Evolutionary conservation across 805 yeast species (phyloP), one percentile per base, ranked within the genome.

Genomic region (Saturnispora zaruensis): DNA sequence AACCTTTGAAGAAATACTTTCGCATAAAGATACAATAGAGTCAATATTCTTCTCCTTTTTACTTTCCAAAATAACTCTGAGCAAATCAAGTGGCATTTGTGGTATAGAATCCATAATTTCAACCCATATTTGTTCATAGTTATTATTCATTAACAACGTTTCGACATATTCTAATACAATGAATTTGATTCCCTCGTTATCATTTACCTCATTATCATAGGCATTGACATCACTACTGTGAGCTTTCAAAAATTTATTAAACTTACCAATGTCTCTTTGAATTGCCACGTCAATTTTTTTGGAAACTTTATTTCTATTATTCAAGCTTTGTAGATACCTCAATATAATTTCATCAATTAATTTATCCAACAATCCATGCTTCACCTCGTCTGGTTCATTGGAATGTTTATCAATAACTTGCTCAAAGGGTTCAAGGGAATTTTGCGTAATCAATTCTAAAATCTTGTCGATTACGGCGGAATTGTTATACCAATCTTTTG

Each of bases 61-160:
- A 75, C 69, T 58, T 70, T 75, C 55, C 48, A 89, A 71, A 40
- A 88, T 75, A 13, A 81, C 81, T 42, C 76, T 77, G 41, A 90
- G 73, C 59, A 88, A 77, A 46, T 78, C 82, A 6, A 82, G 67
- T 0, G 95, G 89, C 41, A 41, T 41, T 13, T 21, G 41, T 18
- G 50, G 45, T 9, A 47, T 47, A 5, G 50, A 40, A 18, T 47
- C 50, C n/a, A 41, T 37, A 16, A 47, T 47, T 18, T 47, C 50
- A 11, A 41, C 50, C 50, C 50, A 47, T 38, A 47, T 41, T 33
- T 47, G 41, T 34, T 47, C 45, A 41, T 47, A 47, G 28, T 47
- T 47, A 16, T 41, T 28, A 33, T 81, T 84, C 62, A 81, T 71
- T 50, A 85, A 69, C n/a, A 47, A 13, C 3, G 45, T 32, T 33